Percentiles rank a stretch among this genome's conserved stretches.
phyloP scores from a whole-genome alignment of 345 rosid genomes.

The Camelina hispida region DNA sequence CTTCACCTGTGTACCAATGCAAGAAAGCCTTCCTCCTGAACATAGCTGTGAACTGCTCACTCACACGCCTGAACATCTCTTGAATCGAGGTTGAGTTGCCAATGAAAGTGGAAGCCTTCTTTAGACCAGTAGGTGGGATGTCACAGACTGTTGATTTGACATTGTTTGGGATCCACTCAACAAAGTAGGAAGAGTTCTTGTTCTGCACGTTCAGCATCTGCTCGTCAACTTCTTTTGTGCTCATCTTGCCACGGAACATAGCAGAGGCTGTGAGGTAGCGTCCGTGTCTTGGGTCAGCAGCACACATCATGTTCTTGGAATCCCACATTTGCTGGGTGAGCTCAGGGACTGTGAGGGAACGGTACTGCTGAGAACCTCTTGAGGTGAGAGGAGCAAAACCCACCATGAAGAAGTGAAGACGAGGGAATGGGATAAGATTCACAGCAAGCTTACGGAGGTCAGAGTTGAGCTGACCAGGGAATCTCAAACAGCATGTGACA shows the following conservation, averaged over 20 bases:
- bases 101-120: constrained; percentile 80
- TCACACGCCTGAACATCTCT: constrained; percentile 46
- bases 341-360: constrained; percentile 80
- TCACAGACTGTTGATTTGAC: constrained; percentile 85
- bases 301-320: constrained; percentile 84
- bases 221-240: constrained; percentile 91
- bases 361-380: constrained; percentile 81
- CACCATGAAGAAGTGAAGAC: constrained; percentile 87
- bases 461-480: constrained; percentile 87
- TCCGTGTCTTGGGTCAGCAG: constrained; percentile 89
- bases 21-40: constrained; percentile 47
- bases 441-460: constrained; percentile 85
- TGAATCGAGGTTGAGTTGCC: constrained; percentile 74
- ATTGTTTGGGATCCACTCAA: constrained; percentile 58
- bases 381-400: constrained; percentile 84
- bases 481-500: constrained; percentile 83
- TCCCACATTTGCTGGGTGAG: constrained; percentile 93
- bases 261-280: constrained; percentile 89
- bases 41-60: constrained; percentile 47
- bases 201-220: constrained; percentile 92
- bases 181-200: constrained; percentile 91
- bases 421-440: constrained; percentile 79
- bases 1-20: constrained; percentile 93
- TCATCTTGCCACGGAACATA: constrained; percentile 91
- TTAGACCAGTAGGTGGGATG: constrained; percentile 71